phyloP scores from a whole-genome alignment of 2,329 filamentous ascomycete genomes.

The Aspergillus arachidicola region DNA sequence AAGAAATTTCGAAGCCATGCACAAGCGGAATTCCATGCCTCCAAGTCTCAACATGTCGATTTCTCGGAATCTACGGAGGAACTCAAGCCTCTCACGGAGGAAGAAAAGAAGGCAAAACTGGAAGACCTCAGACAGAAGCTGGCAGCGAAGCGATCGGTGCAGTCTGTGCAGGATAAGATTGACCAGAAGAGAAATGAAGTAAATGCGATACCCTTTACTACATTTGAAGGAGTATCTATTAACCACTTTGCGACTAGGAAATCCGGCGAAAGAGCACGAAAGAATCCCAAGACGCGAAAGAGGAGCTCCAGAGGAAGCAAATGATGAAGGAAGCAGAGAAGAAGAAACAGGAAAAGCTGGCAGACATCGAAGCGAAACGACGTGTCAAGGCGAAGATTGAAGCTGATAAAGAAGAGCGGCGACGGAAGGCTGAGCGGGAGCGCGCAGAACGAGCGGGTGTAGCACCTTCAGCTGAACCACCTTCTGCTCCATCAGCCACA shows the following conservation, averaged over 20 bases:
- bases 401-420: conserved; percentile 87
- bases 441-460: conserved; percentile 86
- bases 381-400: conserved; percentile 92
- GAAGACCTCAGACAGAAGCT: conserved; percentile 73
- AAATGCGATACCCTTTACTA: conserved; percentile 17
- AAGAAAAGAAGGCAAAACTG: conserved; percentile 82
- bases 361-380: conserved; percentile 82
- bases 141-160: conserved; percentile 69
- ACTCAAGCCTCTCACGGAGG: conserved; percentile 84
- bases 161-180: conserved; percentile 73
- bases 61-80: conserved; percentile 94
- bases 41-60: conserved; percentile 86
- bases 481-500: conserved; percentile 46
- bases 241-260: conserved; percentile 43
- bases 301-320: conserved; percentile 84
- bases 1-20: conserved; percentile 83
- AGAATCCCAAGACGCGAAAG: conserved; percentile 85
- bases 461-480: conserved; percentile 52
- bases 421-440: conserved; percentile 79
- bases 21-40: conserved; percentile 86
- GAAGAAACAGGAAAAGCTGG: conserved; percentile 85
- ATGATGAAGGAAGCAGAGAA: conserved; percentile 86
- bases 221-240: not conserved
- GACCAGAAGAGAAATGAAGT: conserved; percentile 86
- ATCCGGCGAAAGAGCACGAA: conserved; percentile 85